Conservation (phyloP, 306 rosid species). For the Quercus engelmannii region DNA sequence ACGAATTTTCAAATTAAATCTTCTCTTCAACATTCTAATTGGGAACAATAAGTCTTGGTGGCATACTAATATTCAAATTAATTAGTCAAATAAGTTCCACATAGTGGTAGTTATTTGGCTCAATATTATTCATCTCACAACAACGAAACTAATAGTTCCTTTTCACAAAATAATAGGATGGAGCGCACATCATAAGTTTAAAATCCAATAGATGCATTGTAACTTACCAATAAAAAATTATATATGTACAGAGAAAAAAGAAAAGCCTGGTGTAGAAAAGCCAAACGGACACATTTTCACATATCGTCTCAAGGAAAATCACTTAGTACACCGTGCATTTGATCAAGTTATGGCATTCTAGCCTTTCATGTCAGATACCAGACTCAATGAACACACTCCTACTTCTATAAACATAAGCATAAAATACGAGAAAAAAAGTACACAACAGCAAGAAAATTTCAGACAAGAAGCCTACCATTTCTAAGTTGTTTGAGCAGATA, state of each 20-base stretch:
- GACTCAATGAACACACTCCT: conserved; percentile 18
- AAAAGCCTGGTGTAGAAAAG: no score
- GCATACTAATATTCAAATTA: neutral
- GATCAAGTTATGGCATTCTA: conserved; percentile 13
- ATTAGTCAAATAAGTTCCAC: neutral
- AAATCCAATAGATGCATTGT: no score
- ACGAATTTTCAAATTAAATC: neutral
- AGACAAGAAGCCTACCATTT: conserved; percentile 36
- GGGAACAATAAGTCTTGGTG: neutral
- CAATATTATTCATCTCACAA: neutral
- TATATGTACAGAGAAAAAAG: neutral
- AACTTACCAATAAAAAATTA: no score
- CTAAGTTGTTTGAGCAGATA: conserved; percentile 12
- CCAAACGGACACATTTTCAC: neutral
- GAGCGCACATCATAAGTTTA: no score
- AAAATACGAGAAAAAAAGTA: conserved; percentile 3
- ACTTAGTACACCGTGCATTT: neutral
- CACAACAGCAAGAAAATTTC: conserved; percentile 21
- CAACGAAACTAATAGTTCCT: neutral
- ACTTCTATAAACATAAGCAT: conserved; percentile 15
- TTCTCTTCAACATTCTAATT: neutral
- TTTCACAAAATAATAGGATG: no score
- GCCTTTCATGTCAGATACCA: conserved; percentile 24
- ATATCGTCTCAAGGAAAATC: neutral
- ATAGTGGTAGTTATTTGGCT: neutral